phyloP scores from a whole-genome alignment of 805 yeast species.

The Barnettozyma sp. region DNA sequence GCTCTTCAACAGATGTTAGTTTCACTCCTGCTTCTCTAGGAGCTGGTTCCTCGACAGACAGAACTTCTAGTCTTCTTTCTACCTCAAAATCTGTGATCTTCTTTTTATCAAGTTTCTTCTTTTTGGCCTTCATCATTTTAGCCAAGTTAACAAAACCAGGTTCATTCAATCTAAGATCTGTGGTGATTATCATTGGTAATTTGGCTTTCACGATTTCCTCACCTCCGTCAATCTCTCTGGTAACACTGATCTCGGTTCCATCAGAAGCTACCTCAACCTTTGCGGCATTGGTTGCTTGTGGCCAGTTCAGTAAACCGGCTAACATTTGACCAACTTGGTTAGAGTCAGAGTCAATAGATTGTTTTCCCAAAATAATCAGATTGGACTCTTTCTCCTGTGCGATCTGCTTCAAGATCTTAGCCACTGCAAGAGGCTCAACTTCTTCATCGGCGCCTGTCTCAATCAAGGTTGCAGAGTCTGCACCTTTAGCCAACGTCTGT shows the following conservation, averaged over 20 bases:
- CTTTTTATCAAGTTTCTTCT: slow-evolving; percentile 77
- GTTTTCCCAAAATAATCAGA: slow-evolving; percentile 87
- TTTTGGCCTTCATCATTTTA: slow-evolving; percentile 97
- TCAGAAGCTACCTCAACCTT: slow-evolving; percentile 55
- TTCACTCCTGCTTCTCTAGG: slow-evolving; percentile 74
- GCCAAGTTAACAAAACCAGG: slow-evolving; percentile 96
- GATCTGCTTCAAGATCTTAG: slow-evolving; percentile 71
- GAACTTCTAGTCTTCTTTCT: slow-evolving; percentile 54
- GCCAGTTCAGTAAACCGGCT: slow-evolving; percentile 91
- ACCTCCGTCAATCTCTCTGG: slow-evolving; percentile 95
- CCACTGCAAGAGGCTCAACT: slow-evolving; percentile 71
- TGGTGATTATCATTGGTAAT: slow-evolving; percentile 81
- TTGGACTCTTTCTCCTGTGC: slow-evolving; percentile 68
- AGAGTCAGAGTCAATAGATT: slow-evolving; percentile 92
- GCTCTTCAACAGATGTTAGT: slow-evolving; percentile 76
- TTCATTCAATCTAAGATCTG: slow-evolving; percentile 89
- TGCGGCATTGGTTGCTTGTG: slow-evolving; percentile 93
- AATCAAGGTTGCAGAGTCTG: slow-evolving; percentile 74
- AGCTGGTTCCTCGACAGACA: slow-evolving; percentile 82
- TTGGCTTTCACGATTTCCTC: slow-evolving; percentile 71
- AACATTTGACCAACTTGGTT: slow-evolving; percentile 96
- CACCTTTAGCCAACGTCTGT: slow-evolving; percentile 92
- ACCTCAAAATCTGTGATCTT: slow-evolving; percentile 62
- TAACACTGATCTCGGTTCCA: slow-evolving; percentile 55
- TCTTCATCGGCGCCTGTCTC: slow-evolving; percentile 60